Evolutionary conservation across 1,284 basidiomycete genomes (phyloP).

Genomic region (Xanthoconium separans): DNA sequence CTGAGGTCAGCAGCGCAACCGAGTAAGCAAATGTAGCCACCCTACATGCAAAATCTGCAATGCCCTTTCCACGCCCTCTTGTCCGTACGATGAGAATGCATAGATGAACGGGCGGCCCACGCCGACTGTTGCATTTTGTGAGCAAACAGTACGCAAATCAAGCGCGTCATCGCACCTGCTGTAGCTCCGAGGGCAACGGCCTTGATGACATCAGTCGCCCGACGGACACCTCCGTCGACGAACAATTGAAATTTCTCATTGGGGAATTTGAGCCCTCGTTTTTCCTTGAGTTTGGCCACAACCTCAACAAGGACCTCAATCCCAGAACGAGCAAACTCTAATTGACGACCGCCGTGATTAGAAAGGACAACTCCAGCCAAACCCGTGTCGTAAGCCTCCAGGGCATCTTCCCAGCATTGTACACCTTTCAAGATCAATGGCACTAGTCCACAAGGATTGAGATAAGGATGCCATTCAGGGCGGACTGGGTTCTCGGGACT

Average conservation of each 20-base stretch:
- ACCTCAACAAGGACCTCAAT: constrained; percentile 91
- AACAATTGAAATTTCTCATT: constrained; percentile 78
- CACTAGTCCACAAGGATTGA: constrained; percentile 47
- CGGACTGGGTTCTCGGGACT: constrained; percentile 16
- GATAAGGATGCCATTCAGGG: neutral
- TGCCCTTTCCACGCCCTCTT: constrained; percentile 77
- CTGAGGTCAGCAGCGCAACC: constrained; percentile 6
- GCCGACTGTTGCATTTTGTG: constrained; percentile 47
- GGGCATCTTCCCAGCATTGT: constrained; percentile 92
- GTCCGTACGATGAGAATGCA: constrained; percentile 86
- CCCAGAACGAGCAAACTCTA: constrained; percentile 90
- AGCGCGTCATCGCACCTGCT: constrained; percentile 50
- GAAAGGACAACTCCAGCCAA: constrained; percentile 85
- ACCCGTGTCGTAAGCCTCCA: constrained; percentile 83
- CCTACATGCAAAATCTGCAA: constrained; percentile 76
- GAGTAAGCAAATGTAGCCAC: neutral
- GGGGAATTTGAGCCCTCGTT: constrained; percentile 63
- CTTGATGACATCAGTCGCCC: constrained; percentile 92
- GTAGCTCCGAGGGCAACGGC: constrained; percentile 91
- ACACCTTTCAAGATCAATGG: constrained; percentile 92
- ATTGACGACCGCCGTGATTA: constrained; percentile 91
- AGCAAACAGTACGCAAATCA: neutral
- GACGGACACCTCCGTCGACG: constrained; percentile 89
- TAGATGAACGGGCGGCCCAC: constrained; percentile 86
- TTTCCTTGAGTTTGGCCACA: constrained; percentile 68